Evolutionary conservation across 108 stramenopile species (phyloP).

Genomic region (Cyclotella baltica): DNA sequence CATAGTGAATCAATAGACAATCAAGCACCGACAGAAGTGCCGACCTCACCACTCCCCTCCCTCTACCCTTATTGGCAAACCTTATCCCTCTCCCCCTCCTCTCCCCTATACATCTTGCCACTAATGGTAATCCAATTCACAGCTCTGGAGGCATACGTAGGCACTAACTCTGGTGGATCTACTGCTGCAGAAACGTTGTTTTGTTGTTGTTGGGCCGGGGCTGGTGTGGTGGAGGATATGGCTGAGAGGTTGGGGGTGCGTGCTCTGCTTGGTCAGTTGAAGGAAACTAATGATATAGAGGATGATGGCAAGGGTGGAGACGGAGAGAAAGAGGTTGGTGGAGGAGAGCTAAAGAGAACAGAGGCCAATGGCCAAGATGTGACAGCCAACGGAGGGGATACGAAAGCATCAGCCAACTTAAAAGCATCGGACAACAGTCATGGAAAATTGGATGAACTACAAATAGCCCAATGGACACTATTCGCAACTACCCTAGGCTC

Average conservation of each 20-base stretch:
- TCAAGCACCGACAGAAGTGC: too few relatives aligned
- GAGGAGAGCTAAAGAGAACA: too few relatives aligned
- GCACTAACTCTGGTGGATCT: slow-evolving; percentile 66
- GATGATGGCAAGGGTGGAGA: too few relatives aligned
- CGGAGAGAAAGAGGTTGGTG: background rate
- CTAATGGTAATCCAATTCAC: slow-evolving; percentile 39
- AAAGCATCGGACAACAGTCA: too few relatives aligned
- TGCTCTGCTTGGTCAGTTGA: too few relatives aligned
- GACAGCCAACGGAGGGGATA: too few relatives aligned
- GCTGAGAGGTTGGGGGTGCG: slow-evolving; percentile 31
- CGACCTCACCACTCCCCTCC: slow-evolving; percentile 45
- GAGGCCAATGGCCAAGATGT: too few relatives aligned
- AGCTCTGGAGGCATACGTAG: slow-evolving; percentile 49
- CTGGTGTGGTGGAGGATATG: slow-evolving; percentile 76
- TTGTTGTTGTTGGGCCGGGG: slow-evolving; percentile 86
- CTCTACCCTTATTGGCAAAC: slow-evolving; percentile 61
- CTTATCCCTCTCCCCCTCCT: slow-evolving; percentile 41
- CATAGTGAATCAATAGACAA: too few relatives aligned
- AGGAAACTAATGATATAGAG: too few relatives aligned
- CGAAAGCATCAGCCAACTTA: too few relatives aligned
- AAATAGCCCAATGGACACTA: slow-evolving; percentile 63
- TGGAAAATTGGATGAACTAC: background rate
- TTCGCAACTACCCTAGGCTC: slow-evolving; percentile 67
- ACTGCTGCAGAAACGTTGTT: slow-evolving; percentile 88
- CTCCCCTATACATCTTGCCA: slow-evolving; percentile 28